A percentile compares a stretch with the other conserved stretches of the same genome.
phyloP scores from a whole-genome alignment of 306 rosid genomes.

The Lithocarpus polystachyus region DNA sequence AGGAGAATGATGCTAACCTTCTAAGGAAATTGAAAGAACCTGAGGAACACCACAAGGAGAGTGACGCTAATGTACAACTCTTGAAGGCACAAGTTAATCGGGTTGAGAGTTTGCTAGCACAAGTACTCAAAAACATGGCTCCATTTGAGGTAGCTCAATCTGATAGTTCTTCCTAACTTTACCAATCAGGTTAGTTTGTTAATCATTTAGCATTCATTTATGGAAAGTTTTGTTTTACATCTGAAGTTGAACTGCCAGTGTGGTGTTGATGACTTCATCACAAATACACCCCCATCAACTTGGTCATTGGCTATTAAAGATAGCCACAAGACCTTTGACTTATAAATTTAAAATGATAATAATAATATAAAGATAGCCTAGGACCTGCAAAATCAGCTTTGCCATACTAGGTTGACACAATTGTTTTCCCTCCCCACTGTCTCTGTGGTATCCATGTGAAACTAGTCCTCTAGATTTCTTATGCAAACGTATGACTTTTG shows the following conservation, averaged over 20 bases:
- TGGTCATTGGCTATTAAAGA: constrained; percentile 43
- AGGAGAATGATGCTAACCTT: no score
- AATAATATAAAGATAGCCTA: constrained; percentile 27
- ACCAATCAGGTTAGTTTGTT: no score
- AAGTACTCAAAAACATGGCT: no score
- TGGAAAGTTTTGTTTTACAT: constrained; percentile 81
- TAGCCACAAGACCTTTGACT: constrained; percentile 28
- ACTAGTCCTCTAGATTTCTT: constrained; percentile 12
- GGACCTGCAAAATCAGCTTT: constrained; percentile 20
- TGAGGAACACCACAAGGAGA: no score
- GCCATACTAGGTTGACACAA: constrained; percentile 19
- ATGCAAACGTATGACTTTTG: constrained; percentile 20
- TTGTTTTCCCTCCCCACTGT: constrained; percentile 1
- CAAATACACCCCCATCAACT: constrained; percentile 41
- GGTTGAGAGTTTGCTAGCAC: no score
- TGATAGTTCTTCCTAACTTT: no score
- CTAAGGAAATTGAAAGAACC: no score
- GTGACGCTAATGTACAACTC: no score
- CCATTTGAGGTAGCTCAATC: no score
- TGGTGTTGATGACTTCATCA: constrained; percentile 56
- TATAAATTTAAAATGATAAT: no score
- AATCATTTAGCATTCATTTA: constrained; percentile 21
- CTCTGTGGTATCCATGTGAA: constrained; percentile 3
- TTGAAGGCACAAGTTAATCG: no score
- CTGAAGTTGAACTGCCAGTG: constrained; percentile 77